Evolutionary conservation across 495 filamentous ascomycete species (phyloP).

Genomic region (Lasiosphaeria hispida): DNA sequence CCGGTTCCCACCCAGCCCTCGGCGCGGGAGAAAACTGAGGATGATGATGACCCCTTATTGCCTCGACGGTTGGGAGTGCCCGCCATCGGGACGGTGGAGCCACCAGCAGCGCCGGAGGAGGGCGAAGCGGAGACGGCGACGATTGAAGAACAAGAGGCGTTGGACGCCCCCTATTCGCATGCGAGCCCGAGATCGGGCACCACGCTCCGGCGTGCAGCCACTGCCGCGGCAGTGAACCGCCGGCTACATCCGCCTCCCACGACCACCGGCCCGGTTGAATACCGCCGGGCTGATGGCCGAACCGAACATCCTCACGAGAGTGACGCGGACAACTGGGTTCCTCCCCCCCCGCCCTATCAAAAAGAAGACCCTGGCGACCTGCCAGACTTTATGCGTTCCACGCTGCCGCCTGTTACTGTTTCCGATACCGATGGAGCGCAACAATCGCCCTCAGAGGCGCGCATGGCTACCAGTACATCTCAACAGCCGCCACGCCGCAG

Average conservation of each 20-base stretch:
- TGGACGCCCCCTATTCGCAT: slow-evolving; percentile 74
- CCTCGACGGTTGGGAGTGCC: slow-evolving; percentile 37
- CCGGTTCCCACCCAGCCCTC: slow-evolving; percentile 25
- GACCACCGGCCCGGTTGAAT: slow-evolving; percentile 39
- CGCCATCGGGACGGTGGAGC: slow-evolving; percentile 15
- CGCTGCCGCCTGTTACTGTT: slow-evolving; percentile 32
- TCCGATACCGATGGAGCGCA: slow-evolving; percentile 7
- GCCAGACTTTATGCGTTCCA: slow-evolving; percentile 47
- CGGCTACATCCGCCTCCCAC: slow-evolving; percentile 53
- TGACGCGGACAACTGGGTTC: slow-evolving; percentile 90
- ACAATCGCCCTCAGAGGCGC: neutral
- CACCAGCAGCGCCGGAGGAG: slow-evolving; percentile 24
- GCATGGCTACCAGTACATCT: slow-evolving; percentile 10
- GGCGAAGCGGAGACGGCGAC: slow-evolving; percentile 25
- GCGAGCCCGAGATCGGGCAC: slow-evolving; percentile 73
- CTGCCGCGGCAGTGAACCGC: slow-evolving; percentile 69
- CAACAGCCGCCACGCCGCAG: slow-evolving; percentile 19
- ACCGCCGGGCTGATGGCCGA: slow-evolving; percentile 61
- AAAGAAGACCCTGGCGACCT: slow-evolving; percentile 60
- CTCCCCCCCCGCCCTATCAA: slow-evolving; percentile 85
- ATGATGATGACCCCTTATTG: slow-evolving; percentile 42
- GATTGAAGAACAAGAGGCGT: slow-evolving; percentile 55
- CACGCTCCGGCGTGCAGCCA: slow-evolving; percentile 74
- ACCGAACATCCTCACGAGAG: slow-evolving; percentile 78
- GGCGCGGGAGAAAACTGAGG: slow-evolving; percentile 21